Conservation (phyloP, 2,329 filamentous ascomycete genomes). For the Thermomyces lanuginosus region DNA sequence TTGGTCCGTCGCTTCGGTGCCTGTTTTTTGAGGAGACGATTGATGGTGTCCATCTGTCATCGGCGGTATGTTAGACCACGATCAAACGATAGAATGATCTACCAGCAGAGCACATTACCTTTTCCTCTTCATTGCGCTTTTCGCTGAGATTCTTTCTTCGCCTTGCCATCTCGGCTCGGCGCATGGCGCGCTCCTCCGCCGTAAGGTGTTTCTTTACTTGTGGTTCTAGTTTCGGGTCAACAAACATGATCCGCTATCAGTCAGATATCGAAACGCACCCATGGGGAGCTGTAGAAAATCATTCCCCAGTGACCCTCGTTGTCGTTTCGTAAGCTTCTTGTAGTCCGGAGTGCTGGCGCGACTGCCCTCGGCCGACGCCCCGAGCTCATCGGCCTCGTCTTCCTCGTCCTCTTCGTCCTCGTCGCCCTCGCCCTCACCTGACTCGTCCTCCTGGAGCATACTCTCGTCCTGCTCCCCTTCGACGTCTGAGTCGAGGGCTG, state of each 20-base stretch:
- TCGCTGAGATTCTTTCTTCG: constrained; percentile 58
- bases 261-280: constrained; percentile 22
- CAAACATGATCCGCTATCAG: neutral
- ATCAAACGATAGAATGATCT: neutral
- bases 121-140: constrained; percentile 64
- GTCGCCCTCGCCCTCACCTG: constrained; percentile 16
- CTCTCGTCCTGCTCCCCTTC: constrained; percentile 34
- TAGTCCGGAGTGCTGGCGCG: constrained; percentile 45
- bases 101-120: constrained; percentile 30
- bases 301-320: constrained; percentile 44
- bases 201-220: constrained; percentile 58
- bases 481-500: constrained; percentile 30
- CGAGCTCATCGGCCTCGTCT: constrained; percentile 27
- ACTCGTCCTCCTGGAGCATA: constrained; percentile 23
- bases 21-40: constrained; percentile 50
- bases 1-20: constrained; percentile 42
- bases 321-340: constrained; percentile 51
- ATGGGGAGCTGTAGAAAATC: constrained; percentile 40
- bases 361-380: constrained; percentile 33
- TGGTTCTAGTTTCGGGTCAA: constrained; percentile 56
- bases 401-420: constrained; percentile 25
- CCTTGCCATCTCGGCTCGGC: constrained; percentile 56
- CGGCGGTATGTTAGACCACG: neutral
- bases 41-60: constrained; percentile 47
- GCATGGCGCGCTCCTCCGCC: constrained; percentile 56